Conservation (phyloP, 495 filamentous ascomycete species). For the Penicillium robsamsonii region DNA sequence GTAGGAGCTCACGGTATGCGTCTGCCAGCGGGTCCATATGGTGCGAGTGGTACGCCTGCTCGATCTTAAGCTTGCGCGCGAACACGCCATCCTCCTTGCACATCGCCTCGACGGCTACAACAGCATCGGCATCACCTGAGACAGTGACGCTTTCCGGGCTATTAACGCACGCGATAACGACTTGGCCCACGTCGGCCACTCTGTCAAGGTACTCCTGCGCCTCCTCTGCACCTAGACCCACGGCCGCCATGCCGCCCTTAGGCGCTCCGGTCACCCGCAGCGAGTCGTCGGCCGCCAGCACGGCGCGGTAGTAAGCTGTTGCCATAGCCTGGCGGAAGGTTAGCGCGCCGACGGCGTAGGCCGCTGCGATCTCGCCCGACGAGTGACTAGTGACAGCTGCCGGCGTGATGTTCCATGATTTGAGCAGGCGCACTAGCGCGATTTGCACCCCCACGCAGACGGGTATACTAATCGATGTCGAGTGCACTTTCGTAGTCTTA, state of each 20-base stretch:
- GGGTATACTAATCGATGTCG: constrained; percentile 23
- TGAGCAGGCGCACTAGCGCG: constrained; percentile 26
- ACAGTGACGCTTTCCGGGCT: constrained; percentile 45
- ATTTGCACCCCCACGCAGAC: constrained; percentile 34
- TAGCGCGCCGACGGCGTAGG: constrained; percentile 26
- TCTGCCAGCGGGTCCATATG: not conserved
- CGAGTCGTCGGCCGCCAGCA: not conserved
- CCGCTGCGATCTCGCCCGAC: constrained; percentile 38
- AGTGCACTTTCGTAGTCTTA: constrained; percentile 19
- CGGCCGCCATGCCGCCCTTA: constrained; percentile 32
- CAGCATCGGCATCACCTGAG: constrained; percentile 32
- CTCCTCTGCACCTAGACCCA: constrained; percentile 17
- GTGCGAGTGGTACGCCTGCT: not conserved
- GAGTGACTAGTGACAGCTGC: constrained; percentile 33
- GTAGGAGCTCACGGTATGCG: not conserved
- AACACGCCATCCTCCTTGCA: constrained; percentile 1
- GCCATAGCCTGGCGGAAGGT: constrained; percentile 21
- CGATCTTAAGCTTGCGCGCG: not conserved
- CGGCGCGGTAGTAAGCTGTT: constrained; percentile 27
- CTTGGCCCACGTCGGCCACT: constrained; percentile 1
- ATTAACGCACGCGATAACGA: constrained; percentile 48
- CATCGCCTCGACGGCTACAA: no score
- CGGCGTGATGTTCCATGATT: constrained; percentile 28
- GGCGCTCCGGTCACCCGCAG: not conserved
- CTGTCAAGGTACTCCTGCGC: not conserved